Conservation (phyloP, 2,329 filamentous ascomycete species). For the Colletotrichum phormii region DNA sequence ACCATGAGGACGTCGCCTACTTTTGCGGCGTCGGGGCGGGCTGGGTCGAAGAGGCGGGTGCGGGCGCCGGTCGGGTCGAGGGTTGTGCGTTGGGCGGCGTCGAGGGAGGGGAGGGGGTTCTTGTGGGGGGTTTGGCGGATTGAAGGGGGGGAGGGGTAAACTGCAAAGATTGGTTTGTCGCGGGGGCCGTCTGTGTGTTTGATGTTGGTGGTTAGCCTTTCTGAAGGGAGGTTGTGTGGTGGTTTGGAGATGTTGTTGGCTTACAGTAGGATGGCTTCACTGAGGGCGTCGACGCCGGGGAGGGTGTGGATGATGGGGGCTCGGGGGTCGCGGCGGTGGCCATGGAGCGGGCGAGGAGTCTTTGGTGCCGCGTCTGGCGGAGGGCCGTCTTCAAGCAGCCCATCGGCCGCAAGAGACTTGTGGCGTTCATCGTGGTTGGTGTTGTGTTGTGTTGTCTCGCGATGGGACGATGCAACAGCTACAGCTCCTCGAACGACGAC, state of each 20-base stretch:
- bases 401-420: constrained; percentile 75
- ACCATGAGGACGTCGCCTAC: constrained; percentile 93
- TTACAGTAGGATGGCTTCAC: constrained; percentile 46
- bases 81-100: constrained; percentile 73
- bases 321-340: constrained; percentile 52
- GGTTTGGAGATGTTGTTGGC: constrained; percentile 28
- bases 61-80: constrained; percentile 90
- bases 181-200: constrained; percentile 16
- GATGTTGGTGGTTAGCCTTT: neutral
- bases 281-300: constrained; percentile 40
- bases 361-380: constrained; percentile 67
- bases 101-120: constrained; percentile 76
- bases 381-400: constrained; percentile 76
- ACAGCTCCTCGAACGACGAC: constrained; percentile 3
- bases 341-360: constrained; percentile 58
- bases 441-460: neutral
- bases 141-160: constrained; percentile 63
- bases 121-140: constrained; percentile 66
- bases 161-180: constrained; percentile 38
- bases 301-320: constrained; percentile 43
- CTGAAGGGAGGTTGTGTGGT: no score
- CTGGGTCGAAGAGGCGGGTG: constrained; percentile 81
- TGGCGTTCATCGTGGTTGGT: constrained; percentile 67
- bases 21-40: constrained; percentile 82
- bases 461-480: neutral